These are phyloP conservation scores for Laguncularia racemosa DNA, from an alignment of 345 rosid genomes.

Conservation along the genomic window DNA sequence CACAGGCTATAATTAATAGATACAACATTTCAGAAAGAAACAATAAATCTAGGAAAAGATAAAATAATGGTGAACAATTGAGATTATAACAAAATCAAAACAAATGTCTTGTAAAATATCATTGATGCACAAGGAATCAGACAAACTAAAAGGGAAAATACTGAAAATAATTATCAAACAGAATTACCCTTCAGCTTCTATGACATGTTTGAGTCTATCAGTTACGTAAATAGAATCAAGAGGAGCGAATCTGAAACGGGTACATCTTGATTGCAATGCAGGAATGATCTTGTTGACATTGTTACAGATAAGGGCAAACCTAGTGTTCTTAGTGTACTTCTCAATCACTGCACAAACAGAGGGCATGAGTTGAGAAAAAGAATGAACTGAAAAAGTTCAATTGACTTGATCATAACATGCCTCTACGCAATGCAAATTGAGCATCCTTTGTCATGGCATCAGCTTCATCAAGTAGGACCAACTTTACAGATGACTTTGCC, in stretches of 20 bases:
- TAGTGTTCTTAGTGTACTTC: slow-evolving; percentile 89
- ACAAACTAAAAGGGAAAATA: neutral
- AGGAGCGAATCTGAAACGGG: slow-evolving; percentile 94
- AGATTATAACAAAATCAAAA: neutral
- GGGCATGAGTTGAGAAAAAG: slow-evolving; percentile 8
- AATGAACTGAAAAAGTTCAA: slow-evolving; percentile 2
- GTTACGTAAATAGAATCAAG: slow-evolving; percentile 67
- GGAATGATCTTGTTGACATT: slow-evolving; percentile 97
- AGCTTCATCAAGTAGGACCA: slow-evolving; percentile 90
- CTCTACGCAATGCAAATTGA: slow-evolving; percentile 96
- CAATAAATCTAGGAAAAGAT: neutral
- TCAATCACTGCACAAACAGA: slow-evolving; percentile 59
- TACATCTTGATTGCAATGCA: slow-evolving; percentile 94
- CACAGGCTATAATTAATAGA: too few relatives aligned
- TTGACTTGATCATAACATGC: slow-evolving; percentile 16
- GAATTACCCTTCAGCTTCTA: slow-evolving; percentile 70
- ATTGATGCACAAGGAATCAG: neutral
- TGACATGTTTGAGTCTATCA: slow-evolving; percentile 78
- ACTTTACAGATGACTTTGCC: slow-evolving; percentile 63
- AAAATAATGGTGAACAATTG: neutral
- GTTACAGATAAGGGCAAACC: slow-evolving; percentile 93
- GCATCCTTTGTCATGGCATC: slow-evolving; percentile 99
- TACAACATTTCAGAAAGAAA: neutral
- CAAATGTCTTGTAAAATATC: neutral
- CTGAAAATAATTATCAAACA: neutral